Base-by-base conservation (phyloP, 805 yeast species). In the Yamadazyma nakazawae region DNA sequence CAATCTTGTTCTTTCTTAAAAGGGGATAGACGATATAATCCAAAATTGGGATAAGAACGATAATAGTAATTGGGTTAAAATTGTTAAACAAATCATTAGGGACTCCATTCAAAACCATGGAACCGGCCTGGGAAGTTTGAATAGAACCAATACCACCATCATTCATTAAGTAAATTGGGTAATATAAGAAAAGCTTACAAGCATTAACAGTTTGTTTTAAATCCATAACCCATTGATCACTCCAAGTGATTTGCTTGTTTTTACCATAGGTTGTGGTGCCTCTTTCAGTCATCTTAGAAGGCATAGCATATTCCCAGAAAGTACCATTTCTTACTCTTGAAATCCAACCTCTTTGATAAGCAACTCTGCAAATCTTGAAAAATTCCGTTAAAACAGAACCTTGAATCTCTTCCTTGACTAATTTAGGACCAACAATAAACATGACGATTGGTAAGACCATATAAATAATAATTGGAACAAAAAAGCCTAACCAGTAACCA, bases 41-140 rank as follows among this genome's bases (percentile, higher is more conserved):
- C 55, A 78, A 65, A 41, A 78, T 63, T 49, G 82, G 83, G 47
- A 78, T 70, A 48, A 75, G 63, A 41, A 78, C 66, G 50, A 78
- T 75, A 54, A 78, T 79, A 14, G 81, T 72, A 49, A 78, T 66
- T 38, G 80, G 81, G 54, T 79, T 78, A 64, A 79, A 76, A 56
- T 76, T 78, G 52, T 66, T 71, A 64, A 77, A 75, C 54, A 78
- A 69, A 66, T 79, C 82, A 55, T 78, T 78, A 49, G 82, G 82
- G 54, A 79, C 79, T 40, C 80, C 79, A 26, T 74, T 63, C 26
- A 76, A 64, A 10, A 70, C 60, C 82, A 78, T 76, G 26, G 79
- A 69, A 50, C 79, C 80, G 40, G 81, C 80, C 59, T 77, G 81
- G 2, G 80, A 74, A 48, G 71, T 76, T 56, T 73, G 78, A 51